These are phyloP conservation scores for Cryptococcus wingfieldii DNA, from an alignment of 1,284 basidiomycete genomes.

Conservation along the genomic window DNA sequence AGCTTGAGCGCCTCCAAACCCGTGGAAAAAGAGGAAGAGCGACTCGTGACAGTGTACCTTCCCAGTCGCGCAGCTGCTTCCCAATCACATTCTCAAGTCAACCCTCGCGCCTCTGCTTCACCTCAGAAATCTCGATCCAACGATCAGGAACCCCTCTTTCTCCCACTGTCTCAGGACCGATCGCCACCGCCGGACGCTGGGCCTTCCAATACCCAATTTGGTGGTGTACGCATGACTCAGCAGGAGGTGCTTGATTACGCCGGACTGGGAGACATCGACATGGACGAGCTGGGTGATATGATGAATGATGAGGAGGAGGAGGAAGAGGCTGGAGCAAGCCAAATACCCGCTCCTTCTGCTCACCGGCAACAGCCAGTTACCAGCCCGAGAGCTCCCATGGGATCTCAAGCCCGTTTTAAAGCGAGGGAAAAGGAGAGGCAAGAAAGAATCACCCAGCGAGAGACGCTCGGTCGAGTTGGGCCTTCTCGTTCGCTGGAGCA, in stretches of 20 bases:
- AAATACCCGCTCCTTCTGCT: background rate
- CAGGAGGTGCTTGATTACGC: conserved; percentile 27
- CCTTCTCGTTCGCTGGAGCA: background rate
- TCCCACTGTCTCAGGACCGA: conserved; percentile 11
- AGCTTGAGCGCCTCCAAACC: background rate
- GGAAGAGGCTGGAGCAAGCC: background rate
- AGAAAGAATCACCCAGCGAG: too few species aligned
- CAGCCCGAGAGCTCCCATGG: too few species aligned
- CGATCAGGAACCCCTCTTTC: conserved; percentile 24
- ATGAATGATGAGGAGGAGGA: conserved; percentile 24
- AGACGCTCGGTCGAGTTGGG: too few species aligned
- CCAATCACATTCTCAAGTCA: background rate
- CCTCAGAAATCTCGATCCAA: background rate
- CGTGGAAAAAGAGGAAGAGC: background rate
- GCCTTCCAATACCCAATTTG: background rate
- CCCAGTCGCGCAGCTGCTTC: background rate
- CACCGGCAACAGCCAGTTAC: too few species aligned
- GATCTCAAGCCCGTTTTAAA: too few species aligned
- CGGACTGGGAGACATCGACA: conserved; percentile 25
- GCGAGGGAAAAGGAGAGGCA: too few species aligned
- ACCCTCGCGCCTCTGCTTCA: background rate
- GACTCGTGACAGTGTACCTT: background rate
- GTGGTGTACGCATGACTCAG: conserved; percentile 21
- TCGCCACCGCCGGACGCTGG: background rate
- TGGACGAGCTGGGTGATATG: conserved; percentile 24